phyloP scores from a whole-genome alignment of 306 rosid genomes.

The Coriaria nepalensis region DNA sequence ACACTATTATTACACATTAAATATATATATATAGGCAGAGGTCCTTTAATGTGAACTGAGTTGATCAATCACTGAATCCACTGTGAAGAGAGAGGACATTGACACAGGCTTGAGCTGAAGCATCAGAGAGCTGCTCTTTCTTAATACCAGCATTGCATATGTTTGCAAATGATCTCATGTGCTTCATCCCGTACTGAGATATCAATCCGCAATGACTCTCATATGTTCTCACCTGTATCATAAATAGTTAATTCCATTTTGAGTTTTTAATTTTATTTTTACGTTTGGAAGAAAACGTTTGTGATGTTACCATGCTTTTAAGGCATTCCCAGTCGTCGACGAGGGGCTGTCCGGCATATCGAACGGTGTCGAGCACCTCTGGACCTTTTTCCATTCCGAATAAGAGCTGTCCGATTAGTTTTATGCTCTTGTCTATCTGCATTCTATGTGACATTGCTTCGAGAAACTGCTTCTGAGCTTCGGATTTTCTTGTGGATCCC shows the following conservation, averaged over 20 bases:
- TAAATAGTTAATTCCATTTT: neutral
- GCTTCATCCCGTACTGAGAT: conserved; percentile 95
- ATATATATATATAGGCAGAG: too few species aligned
- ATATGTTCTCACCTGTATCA: conserved; percentile 64
- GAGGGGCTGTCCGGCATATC: conserved; percentile 57
- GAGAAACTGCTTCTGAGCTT: conserved; percentile 68
- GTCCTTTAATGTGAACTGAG: neutral
- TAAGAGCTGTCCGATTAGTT: conserved; percentile 63
- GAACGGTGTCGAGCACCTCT: conserved; percentile 38
- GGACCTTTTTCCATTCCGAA: conserved; percentile 73
- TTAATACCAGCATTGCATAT: conserved; percentile 68
- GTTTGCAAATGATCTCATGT: conserved; percentile 87
- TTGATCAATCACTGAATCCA: conserved; percentile 59
- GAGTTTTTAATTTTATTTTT: too few species aligned
- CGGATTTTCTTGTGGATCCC: conserved; percentile 53
- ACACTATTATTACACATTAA: too few species aligned
- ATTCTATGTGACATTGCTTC: conserved; percentile 84
- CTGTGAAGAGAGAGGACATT: conserved; percentile 53
- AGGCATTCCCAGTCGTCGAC: conserved; percentile 87
- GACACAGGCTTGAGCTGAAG: conserved; percentile 66
- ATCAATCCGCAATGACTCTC: conserved; percentile 87
- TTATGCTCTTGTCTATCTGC: conserved; percentile 64
- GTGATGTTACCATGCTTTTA: conserved; percentile 46
- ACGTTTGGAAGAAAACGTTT: too few species aligned
- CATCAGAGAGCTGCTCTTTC: conserved; percentile 59